Percentiles rank a stretch among this genome's conserved stretches.
Evolutionary conservation across 1,139 yeast genomes (phyloP).

Genomic region (Pichia kudriavzevii): DNA sequence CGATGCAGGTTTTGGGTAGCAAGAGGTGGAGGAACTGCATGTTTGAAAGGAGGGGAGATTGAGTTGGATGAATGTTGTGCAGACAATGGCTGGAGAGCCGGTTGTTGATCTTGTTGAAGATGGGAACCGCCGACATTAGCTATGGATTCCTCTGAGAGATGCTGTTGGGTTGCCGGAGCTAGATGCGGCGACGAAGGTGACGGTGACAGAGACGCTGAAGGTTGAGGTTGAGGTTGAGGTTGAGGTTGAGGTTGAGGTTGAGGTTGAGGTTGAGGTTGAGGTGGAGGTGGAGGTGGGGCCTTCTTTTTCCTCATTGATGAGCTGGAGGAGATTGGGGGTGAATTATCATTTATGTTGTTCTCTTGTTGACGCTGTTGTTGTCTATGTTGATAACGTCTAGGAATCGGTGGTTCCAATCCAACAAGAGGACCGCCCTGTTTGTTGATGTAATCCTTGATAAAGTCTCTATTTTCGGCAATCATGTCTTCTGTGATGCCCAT

Average conservation of each 20-base stretch:
- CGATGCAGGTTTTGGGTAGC: too few species aligned
- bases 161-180: slow-evolving; percentile 17
- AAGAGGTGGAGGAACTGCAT: slow-evolving; percentile 2
- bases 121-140: too few species aligned
- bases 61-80: too few species aligned
- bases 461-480: slow-evolving; percentile 81
- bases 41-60: not conserved
- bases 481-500: slow-evolving; percentile 83
- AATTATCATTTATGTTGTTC: too few species aligned
- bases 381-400: slow-evolving; percentile 43
- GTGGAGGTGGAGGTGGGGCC: slow-evolving; percentile 28
- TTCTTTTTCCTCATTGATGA: slow-evolving; percentile 23
- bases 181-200: slow-evolving; percentile 10
- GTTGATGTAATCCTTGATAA: slow-evolving; percentile 68
- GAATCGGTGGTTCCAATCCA: slow-evolving; percentile 80
- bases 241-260: slow-evolving; percentile 28
- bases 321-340: slow-evolving; percentile 13
- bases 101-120: too few species aligned
- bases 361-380: slow-evolving; percentile 7
- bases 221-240: slow-evolving; percentile 13
- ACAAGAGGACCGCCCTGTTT: slow-evolving; percentile 80
- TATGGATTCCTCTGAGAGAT: too few species aligned
- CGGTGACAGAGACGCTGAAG: not conserved
- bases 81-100: too few species aligned
- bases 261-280: slow-evolving; percentile 14